These are phyloP conservation scores for Mycena vitilis DNA, from an alignment of 768 basidiomycete species.

Conservation along the genomic window DNA sequence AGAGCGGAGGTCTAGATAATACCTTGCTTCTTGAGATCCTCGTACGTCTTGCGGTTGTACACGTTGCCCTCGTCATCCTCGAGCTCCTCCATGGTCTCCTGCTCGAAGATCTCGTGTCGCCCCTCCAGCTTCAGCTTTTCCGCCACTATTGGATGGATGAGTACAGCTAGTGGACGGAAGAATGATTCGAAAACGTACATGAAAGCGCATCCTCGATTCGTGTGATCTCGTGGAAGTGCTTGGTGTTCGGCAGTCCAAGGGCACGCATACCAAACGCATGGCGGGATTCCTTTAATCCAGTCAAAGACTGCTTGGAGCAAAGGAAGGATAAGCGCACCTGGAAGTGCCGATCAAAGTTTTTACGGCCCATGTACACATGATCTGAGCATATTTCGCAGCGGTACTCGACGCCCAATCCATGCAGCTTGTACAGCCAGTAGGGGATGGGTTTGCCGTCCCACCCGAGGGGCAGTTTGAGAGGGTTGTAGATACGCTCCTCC, in stretches of 20 bases:
- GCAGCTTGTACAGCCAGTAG: conserved; percentile 98
- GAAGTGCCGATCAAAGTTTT: conserved; percentile 97
- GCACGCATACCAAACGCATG: conserved; percentile 99
- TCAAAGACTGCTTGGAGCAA: conserved; percentile 33
- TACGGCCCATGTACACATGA: conserved; percentile 96
- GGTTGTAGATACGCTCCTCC: conserved; percentile 97
- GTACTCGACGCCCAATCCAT: conserved; percentile 98
- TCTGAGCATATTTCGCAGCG: conserved; percentile 98
- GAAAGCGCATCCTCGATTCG: conserved; percentile 96
- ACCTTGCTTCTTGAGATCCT: conserved; percentile 96
- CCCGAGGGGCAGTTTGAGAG: conserved; percentile 93
- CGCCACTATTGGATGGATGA: conserved; percentile 70
- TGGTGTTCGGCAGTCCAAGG: conserved; percentile 95
- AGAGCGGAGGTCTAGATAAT: conserved; percentile 26
- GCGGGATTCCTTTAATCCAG: conserved; percentile 77
- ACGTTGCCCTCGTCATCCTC: conserved; percentile 99
- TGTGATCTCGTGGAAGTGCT: conserved; percentile 99
- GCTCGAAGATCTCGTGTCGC: conserved; percentile 91
- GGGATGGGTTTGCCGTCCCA: conserved; percentile 99
- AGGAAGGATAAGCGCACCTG: conserved; percentile 61
- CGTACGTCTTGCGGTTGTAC: conserved; percentile 98
- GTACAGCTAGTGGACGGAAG: conserved; percentile 12
- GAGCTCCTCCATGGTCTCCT: conserved; percentile 97
- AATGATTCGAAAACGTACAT: conserved; percentile 71
- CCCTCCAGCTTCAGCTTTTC: conserved; percentile 98